Percentiles rank a stretch among this genome's conserved stretches.
Conservation (phyloP, 2,329 filamentous ascomycete species). For the Neobulgaria alba region DNA sequence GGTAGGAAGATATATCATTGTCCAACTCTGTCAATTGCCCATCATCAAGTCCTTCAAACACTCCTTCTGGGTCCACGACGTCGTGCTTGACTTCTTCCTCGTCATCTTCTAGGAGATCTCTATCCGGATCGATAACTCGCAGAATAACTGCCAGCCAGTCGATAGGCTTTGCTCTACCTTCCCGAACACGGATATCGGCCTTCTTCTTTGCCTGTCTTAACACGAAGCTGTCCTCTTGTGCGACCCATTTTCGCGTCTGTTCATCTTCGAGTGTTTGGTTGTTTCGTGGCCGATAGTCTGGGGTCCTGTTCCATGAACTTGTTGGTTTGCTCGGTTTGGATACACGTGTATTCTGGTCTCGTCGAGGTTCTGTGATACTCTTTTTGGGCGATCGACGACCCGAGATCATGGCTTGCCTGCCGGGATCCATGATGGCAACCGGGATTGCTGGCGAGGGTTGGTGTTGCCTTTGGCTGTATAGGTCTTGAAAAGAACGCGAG, state of each 20-base stretch:
- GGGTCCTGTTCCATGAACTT: constrained; percentile 22
- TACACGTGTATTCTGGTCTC: constrained; percentile 47
- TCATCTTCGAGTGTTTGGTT: constrained; percentile 48
- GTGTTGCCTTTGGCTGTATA: too few relatives aligned
- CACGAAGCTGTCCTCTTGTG: constrained; percentile 92
- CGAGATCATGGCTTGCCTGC: constrained; percentile 24
- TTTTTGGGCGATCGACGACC: constrained; percentile 33
- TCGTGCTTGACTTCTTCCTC: constrained; percentile 64
- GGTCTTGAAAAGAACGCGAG: too few relatives aligned
- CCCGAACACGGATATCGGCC: constrained; percentile 86
- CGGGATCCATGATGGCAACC: constrained; percentile 25
- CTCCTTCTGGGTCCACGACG: constrained; percentile 69
- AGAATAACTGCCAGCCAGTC: constrained; percentile 90
- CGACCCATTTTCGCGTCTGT: constrained; percentile 74
- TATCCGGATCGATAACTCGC: constrained; percentile 76
- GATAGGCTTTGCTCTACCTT: constrained; percentile 82
- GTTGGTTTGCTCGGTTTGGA: constrained; percentile 37
- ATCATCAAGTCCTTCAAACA: constrained; percentile 65
- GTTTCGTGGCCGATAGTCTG: constrained; percentile 23
- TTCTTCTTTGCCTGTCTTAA: constrained; percentile 97
- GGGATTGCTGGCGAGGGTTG: too few relatives aligned
- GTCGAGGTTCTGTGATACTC: constrained; percentile 47
- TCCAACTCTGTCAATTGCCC: constrained; percentile 67
- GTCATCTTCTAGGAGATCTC: constrained; percentile 78
- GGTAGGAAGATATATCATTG: constrained; percentile 71